phyloP scores from a whole-genome alignment of 116 monocot species.

The Cymodocea nodosa region DNA sequence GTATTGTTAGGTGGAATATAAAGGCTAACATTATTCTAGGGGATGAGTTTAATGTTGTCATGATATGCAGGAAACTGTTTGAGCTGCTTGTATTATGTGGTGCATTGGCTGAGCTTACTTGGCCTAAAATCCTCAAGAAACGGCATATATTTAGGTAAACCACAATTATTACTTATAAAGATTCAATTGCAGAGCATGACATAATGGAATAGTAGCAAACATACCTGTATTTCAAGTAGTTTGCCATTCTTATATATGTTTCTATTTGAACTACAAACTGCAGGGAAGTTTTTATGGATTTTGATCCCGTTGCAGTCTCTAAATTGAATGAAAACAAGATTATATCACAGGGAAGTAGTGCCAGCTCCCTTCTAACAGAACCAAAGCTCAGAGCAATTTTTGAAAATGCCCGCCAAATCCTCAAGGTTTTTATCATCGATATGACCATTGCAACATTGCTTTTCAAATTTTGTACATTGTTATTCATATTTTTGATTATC shows the following conservation, averaged over 20 bases:
- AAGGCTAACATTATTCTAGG: constrained; percentile 9
- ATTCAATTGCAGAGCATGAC: background rate
- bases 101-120: constrained; percentile 83
- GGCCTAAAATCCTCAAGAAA: constrained; percentile 78
- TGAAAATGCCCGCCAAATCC: constrained; percentile 64
- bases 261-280: background rate
- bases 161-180: background rate
- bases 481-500: too few relatives aligned
- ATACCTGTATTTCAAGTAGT: background rate
- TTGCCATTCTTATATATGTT: background rate
- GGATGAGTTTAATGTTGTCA: constrained; percentile 3
- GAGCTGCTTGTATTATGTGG: constrained; percentile 81
- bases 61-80: constrained; percentile 68
- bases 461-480: too few relatives aligned
- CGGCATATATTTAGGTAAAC: constrained; percentile 74
- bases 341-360: constrained; percentile 51
- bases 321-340: constrained; percentile 78
- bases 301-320: constrained; percentile 62
- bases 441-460: too few relatives aligned
- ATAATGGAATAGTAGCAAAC: background rate
- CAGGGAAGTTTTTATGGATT: constrained; percentile 94
- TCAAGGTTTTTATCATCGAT: constrained; percentile 42
- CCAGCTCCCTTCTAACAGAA: constrained; percentile 69
- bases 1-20: background rate
- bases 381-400: constrained; percentile 61